phyloP scores from a whole-genome alignment of 73 alveolate species.

The Paramecium sonneborni region DNA sequence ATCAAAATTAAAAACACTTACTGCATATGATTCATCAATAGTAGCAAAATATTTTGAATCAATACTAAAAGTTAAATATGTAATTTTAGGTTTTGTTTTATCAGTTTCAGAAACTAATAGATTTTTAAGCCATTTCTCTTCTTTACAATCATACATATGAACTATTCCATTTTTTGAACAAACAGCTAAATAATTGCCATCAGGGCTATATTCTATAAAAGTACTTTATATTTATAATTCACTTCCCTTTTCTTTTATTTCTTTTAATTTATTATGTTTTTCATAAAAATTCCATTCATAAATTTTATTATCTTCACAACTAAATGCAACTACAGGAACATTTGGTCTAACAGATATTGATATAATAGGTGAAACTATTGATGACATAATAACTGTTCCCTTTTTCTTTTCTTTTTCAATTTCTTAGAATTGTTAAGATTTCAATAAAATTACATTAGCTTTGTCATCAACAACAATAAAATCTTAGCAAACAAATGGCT shows the following conservation, averaged over 20 bases:
- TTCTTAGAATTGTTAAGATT: slow-evolving; percentile 83
- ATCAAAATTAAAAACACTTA: slow-evolving; percentile 79
- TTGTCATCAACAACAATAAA: slow-evolving; percentile 90
- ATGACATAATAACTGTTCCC: slow-evolving; percentile 89
- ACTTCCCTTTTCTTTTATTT: slow-evolving; percentile 67
- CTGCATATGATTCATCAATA: slow-evolving; percentile 79
- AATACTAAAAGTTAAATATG: slow-evolving; percentile 57
- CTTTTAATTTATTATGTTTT: slow-evolving; percentile 70
- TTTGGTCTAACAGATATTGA: slow-evolving; percentile 96
- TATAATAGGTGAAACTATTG: slow-evolving; percentile 88
- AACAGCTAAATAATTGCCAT: slow-evolving; percentile 85
- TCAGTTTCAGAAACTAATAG: slow-evolving; percentile 64
- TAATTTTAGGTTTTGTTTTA: slow-evolving; percentile 60
- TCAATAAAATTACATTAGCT: slow-evolving; percentile 87
- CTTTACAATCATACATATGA: slow-evolving; percentile 61
- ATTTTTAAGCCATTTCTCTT: slow-evolving; percentile 45
- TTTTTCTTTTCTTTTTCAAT: slow-evolving; percentile 85
- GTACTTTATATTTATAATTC: slow-evolving; percentile 75
- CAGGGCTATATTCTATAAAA: slow-evolving; percentile 92
- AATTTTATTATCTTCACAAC: slow-evolving; percentile 79
- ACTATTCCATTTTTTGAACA: slow-evolving; percentile 77
- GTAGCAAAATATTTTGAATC: slow-evolving; percentile 82
- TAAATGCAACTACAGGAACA: slow-evolving; percentile 91
- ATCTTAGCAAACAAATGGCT: slow-evolving; percentile 86
- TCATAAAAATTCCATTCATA: slow-evolving; percentile 80